Percentiles rank a stretch among this genome's conserved stretches.
These are phyloP conservation scores for Arachis monticola DNA, from an alignment of 331 rosid species.

Conservation along the genomic window DNA sequence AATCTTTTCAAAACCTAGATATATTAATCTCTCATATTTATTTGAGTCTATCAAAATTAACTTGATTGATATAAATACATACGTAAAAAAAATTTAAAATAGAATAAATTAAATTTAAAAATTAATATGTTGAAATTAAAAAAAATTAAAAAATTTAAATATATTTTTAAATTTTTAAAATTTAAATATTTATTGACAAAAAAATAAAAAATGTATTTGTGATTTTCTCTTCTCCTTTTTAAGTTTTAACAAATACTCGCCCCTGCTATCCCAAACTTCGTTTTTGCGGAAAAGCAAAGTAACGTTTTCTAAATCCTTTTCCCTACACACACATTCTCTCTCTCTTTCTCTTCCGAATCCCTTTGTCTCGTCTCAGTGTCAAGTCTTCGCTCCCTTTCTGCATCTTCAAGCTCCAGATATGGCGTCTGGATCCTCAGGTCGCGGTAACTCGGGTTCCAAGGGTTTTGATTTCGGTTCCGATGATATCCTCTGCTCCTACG, in stretches of 20 bases:
- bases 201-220: no score
- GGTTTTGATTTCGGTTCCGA: conserved; percentile 89
- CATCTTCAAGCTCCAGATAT: conserved; percentile 47
- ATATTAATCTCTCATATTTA: no score
- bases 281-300: conserved; percentile 41
- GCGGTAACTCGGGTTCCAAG: conserved; percentile 71
- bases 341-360: conserved; percentile 4
- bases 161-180: no score
- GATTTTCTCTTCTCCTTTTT: no score
- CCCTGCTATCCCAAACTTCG: background rate
- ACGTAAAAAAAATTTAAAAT: no score
- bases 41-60: no score
- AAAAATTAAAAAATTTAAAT: no score
- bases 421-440: conserved; percentile 95
- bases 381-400: conserved; percentile 19
- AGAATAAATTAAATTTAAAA: no score
- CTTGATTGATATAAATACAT: no score
- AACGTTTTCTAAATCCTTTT: background rate
- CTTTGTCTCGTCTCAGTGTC: background rate
- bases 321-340: conserved; percentile 32
- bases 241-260: conserved; percentile 17
- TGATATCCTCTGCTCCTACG: conserved; percentile 91
- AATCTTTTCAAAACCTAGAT: no score
- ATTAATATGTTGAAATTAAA: no score
- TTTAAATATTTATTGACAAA: no score